These are phyloP conservation scores for Cryptosporidium parvum DNA, from an alignment of 169 alveolate species.

Conservation along the genomic window DNA sequence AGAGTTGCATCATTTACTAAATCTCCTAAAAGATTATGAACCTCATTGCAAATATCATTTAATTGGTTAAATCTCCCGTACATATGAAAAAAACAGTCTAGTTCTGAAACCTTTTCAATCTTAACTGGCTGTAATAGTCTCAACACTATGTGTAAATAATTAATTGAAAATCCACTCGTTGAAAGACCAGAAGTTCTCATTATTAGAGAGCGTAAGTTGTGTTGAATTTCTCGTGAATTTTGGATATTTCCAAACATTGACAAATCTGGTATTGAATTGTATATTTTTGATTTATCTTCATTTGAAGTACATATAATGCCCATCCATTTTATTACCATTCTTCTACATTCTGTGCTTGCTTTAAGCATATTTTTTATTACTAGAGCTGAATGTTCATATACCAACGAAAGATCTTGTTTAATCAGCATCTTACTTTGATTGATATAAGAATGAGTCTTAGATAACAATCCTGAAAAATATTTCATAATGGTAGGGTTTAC, in stretches of 20 bases:
- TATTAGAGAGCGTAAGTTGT: conserved; percentile 45
- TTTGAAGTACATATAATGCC: conserved; percentile 78
- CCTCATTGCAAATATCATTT: conserved; percentile 20
- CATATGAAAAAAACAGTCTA: conserved; percentile 27
- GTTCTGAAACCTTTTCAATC: conserved; percentile 74
- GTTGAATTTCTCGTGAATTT: conserved; percentile 36
- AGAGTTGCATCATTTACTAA: conserved; percentile 64
- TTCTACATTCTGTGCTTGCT: conserved; percentile 77
- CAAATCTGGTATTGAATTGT: conserved; percentile 58
- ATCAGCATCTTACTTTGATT: conserved; percentile 58
- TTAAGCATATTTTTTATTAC: conserved; percentile 77
- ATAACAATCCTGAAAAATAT: conserved; percentile 75
- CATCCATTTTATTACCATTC: conserved; percentile 78
- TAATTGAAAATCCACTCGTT: conserved; percentile 77
- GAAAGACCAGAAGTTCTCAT: conserved; percentile 53
- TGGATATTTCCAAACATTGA: conserved; percentile 38
- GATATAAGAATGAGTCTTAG: conserved; percentile 61
- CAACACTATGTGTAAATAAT: conserved; percentile 73
- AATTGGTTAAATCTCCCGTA: conserved; percentile 17
- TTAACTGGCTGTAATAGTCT: conserved; percentile 76
- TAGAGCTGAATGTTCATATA: conserved; percentile 78
- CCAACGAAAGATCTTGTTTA: conserved; percentile 78
- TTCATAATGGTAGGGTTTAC: conserved; percentile 61
- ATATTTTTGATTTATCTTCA: conserved; percentile 78
- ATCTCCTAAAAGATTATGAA: conserved; percentile 55